phyloP scores from a whole-genome alignment of 2,329 filamentous ascomycete genomes.

The Aspergillus brunneoviolaceus region DNA sequence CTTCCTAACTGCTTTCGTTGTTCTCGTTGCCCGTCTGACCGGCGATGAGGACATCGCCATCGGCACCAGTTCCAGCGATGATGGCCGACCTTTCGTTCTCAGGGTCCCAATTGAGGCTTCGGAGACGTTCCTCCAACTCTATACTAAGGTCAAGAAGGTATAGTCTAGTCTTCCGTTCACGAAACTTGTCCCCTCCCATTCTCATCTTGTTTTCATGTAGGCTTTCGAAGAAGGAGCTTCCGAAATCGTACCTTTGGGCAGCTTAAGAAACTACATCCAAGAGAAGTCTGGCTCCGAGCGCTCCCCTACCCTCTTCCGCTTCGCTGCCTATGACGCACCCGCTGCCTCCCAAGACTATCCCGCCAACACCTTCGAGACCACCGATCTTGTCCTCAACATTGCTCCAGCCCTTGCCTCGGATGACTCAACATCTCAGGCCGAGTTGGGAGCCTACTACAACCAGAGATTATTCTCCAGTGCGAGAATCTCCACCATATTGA shows the following conservation, averaged over 20 bases:
- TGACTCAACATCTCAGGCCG: conserved; percentile 25
- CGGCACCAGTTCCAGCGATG: conserved; percentile 44
- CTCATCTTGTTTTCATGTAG: conserved; percentile 24
- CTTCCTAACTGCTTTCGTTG: conserved; percentile 45
- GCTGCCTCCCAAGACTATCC: conserved; percentile 42
- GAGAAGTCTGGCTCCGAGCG: conserved; percentile 41
- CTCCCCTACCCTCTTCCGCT: conserved; percentile 46
- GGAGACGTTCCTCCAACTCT: conserved; percentile 43
- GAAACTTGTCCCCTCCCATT: background rate
- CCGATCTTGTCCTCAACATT: conserved; percentile 44
- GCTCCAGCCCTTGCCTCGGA: conserved; percentile 25
- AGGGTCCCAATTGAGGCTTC: conserved; percentile 42
- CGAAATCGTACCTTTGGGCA: conserved; percentile 44
- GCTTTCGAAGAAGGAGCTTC: conserved; percentile 42
- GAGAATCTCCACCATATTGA: conserved; percentile 45
- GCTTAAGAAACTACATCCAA: conserved; percentile 43
- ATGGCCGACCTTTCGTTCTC: conserved; percentile 48
- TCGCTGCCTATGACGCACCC: conserved; percentile 49
- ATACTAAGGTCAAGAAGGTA: conserved; percentile 43
- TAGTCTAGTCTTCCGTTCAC: background rate
- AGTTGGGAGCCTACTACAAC: conserved; percentile 45
- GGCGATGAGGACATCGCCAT: conserved; percentile 52
- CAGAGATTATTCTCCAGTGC: conserved; percentile 48
- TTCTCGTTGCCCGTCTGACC: conserved; percentile 47
- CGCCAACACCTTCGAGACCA: conserved; percentile 46